phyloP scores from a whole-genome alignment of 2,329 filamentous ascomycete species.

The Arthrinium phaeospermum region DNA sequence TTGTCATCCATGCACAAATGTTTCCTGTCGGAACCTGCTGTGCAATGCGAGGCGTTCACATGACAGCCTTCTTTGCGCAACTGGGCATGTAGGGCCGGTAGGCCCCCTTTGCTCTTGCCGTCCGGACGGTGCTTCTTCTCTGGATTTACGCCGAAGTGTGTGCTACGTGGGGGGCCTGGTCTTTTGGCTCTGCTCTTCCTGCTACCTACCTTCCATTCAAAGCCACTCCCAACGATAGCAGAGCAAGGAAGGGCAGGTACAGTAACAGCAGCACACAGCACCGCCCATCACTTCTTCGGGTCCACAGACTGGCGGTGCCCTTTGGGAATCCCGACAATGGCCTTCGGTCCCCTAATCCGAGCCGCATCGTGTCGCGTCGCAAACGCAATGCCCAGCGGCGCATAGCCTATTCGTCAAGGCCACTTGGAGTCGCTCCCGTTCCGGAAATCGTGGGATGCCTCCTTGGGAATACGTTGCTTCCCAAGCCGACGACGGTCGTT shows the following conservation, averaged over 20 bases:
- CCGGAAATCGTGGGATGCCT: constrained; percentile 2
- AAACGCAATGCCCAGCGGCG: constrained; percentile 1
- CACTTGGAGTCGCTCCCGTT: constrained; percentile 5
- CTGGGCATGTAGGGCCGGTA: constrained; percentile 8
- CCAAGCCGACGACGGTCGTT: background rate
- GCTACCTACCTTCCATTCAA: background rate
- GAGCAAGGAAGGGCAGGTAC: background rate
- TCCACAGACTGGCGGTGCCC: background rate
- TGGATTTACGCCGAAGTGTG: background rate
- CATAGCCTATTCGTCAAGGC: constrained; percentile 6
- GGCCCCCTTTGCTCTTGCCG: constrained; percentile 2
- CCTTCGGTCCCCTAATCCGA: background rate
- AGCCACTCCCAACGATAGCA: background rate
- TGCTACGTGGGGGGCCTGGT: background rate
- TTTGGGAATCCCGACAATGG: background rate
- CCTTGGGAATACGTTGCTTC: background rate
- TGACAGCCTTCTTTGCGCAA: constrained; percentile 5
- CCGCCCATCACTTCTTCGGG: background rate
- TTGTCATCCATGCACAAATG: constrained; percentile 13
- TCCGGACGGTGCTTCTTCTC: background rate
- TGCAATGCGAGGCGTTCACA: background rate
- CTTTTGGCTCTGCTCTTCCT: background rate
- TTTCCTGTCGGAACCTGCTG: background rate
- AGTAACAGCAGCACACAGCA: background rate
- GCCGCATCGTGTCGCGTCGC: constrained; percentile 3